Base-by-base conservation (phyloP, 2,329 filamentous ascomycete species). In the Neophaeococcomyces mojaviensis region DNA sequence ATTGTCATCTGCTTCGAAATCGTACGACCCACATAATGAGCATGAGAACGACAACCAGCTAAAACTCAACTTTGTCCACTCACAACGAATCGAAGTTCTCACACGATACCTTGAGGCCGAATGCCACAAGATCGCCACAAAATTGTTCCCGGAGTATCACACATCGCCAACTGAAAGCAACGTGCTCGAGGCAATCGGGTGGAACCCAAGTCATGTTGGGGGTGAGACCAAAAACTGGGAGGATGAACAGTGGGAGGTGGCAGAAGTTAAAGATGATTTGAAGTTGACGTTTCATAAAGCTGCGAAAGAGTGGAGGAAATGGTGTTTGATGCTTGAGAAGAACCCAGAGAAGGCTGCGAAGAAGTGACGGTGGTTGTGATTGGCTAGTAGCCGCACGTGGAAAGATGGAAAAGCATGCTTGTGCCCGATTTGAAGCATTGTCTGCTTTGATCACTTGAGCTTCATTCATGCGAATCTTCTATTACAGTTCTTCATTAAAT, bases 161-260 rank as follows among this genome's bases (percentile, higher is more conserved):
- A 50, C 58, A 8, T 49, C 59, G 3, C 65, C 64, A 2, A 64
- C 61, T 1, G 67, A 70, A 50, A 63, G 46, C 33, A 60, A 68
- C 10, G 61, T 68, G 4, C 51, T 71, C 13, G 59, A 67, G 26
- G 66, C 67, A 0, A 68, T 71, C 35, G 69, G 68, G 0, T 72
- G 69, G 68, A 55, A 54, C 4, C 66, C 68, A 2, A 64, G 57
- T 42, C 54, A 58, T 26, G 55, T 58, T n/a, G 55, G 49, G 34
- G 60, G 51, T 5, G 51, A 51, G 47, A 44, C 49, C 32, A 61
- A 48, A 54, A 69, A 64, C 44, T 70, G 59, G 66, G 67, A 71
- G 49, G 68, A 72, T 45, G 67, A 70, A 55, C 58, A 63, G 49
- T 71, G 67, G 64, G 67, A 68, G 55, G 50, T 60, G 24, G 52